These are phyloP conservation scores for Nakazawaea peltata DNA, from an alignment of 805 yeast species.

Conservation along the genomic window DNA sequence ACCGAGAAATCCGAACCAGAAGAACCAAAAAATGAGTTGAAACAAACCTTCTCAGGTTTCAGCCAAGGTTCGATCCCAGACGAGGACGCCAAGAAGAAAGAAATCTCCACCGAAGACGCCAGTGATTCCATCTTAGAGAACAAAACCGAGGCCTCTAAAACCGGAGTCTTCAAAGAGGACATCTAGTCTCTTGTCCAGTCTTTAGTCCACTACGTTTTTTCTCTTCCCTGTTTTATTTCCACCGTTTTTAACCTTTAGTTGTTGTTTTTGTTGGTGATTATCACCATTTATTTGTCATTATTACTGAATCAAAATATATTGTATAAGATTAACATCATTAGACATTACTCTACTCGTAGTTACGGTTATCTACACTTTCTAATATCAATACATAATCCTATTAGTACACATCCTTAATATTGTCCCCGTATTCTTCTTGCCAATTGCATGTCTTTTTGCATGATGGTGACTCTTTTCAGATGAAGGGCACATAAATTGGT, in stretches of 20 bases:
- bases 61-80: slow-evolving; percentile 34
- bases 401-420: not conserved
- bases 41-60: slow-evolving; percentile 33
- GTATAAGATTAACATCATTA: not conserved
- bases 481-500: slow-evolving; percentile 73
- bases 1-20: not conserved
- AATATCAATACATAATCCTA: not conserved
- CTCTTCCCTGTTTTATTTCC: not conserved
- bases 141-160: not conserved
- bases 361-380: too few relatives aligned
- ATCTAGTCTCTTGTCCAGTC: not conserved
- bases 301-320: too few relatives aligned
- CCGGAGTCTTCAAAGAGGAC: slow-evolving; percentile 11
- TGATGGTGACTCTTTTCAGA: slow-evolving; percentile 76
- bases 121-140: slow-evolving; percentile 3
- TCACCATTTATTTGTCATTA: not conserved
- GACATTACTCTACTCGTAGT: too few relatives aligned
- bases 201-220: not conserved
- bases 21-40: slow-evolving; percentile 14
- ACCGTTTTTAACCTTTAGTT: not conserved
- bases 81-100: slow-evolving; percentile 9
- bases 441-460: slow-evolving; percentile 76
- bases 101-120: not conserved
- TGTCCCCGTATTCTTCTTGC: slow-evolving; percentile 69
- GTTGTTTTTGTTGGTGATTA: not conserved